Percentiles rank a stretch among this genome's conserved stretches.
phyloP scores from a whole-genome alignment of 306 rosid genomes.

The Quercus engelmannii region DNA sequence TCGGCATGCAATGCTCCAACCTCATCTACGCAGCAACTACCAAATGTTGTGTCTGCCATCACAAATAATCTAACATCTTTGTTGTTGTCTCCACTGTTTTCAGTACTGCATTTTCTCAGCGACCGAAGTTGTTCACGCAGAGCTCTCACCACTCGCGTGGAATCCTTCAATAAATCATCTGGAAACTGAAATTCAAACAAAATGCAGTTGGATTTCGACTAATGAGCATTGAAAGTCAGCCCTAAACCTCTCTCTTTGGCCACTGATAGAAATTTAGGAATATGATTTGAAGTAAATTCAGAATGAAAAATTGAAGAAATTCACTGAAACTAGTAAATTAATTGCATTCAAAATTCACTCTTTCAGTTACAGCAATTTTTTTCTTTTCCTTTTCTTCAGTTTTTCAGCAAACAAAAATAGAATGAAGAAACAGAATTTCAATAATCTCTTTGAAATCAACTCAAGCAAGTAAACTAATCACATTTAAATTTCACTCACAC shows the following conservation, averaged over 20 bases:
- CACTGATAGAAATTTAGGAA: background rate
- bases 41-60: conserved; percentile 89
- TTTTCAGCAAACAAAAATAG: background rate
- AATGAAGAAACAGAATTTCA: no score
- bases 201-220: background rate
- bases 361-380: background rate
- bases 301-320: background rate
- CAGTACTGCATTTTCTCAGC: conserved; percentile 19
- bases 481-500: background rate
- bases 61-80: conserved; percentile 51
- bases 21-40: conserved; percentile 93
- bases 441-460: no score
- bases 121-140: conserved; percentile 44
- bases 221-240: background rate
- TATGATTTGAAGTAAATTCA: background rate
- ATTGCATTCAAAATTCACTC: background rate
- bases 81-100: conserved; percentile 18
- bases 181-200: conserved; percentile 59
- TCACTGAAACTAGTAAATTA: background rate
- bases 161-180: conserved; percentile 70
- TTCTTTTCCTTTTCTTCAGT: background rate
- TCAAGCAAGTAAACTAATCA: background rate
- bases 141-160: conserved; percentile 58
- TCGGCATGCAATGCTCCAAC: conserved; percentile 78
- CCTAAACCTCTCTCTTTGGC: background rate